Conservation (phyloP, 2,329 filamentous ascomycete genomes). For the Pyrenophora tritici-repentis region DNA sequence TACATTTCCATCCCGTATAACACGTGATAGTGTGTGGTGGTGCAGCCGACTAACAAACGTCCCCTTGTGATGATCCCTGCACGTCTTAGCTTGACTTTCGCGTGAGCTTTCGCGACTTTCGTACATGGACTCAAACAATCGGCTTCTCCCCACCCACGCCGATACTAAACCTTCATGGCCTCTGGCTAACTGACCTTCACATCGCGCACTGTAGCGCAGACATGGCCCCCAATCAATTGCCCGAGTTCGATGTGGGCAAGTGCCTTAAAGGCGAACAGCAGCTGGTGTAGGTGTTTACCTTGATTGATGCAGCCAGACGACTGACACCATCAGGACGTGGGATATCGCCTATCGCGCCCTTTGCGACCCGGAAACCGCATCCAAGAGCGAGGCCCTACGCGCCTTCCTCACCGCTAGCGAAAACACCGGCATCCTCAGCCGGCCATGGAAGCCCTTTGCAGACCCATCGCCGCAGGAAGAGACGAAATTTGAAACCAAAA, state of each 20-base stretch:
- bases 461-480: conserved; percentile 66
- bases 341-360: conserved; percentile 61
- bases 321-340: conserved; percentile 63
- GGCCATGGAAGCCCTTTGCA: conserved; percentile 71
- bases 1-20: not conserved
- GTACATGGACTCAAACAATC: conserved; percentile 24
- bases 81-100: conserved; percentile 19
- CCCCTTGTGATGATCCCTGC: conserved; percentile 14
- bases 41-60: conserved; percentile 4
- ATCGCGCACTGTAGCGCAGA: conserved; percentile 44
- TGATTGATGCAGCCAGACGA: not conserved
- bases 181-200: conserved; percentile 32
- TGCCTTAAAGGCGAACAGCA: conserved; percentile 80
- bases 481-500: conserved; percentile 79
- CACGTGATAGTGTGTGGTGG: not conserved
- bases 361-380: conserved; percentile 54
- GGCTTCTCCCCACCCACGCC: conserved; percentile 21
- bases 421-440: conserved; percentile 69
- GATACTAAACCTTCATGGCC: conserved; percentile 36
- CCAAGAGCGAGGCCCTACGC: conserved; percentile 53
- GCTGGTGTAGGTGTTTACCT: conserved; percentile 71
- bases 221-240: conserved; percentile 42
- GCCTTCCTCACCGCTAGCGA: conserved; percentile 73
- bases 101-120: conserved; percentile 24
- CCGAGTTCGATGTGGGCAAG: conserved; percentile 76